phyloP scores from a whole-genome alignment of 495 filamentous ascomycete species.

The Aspergillus taichungensis region DNA sequence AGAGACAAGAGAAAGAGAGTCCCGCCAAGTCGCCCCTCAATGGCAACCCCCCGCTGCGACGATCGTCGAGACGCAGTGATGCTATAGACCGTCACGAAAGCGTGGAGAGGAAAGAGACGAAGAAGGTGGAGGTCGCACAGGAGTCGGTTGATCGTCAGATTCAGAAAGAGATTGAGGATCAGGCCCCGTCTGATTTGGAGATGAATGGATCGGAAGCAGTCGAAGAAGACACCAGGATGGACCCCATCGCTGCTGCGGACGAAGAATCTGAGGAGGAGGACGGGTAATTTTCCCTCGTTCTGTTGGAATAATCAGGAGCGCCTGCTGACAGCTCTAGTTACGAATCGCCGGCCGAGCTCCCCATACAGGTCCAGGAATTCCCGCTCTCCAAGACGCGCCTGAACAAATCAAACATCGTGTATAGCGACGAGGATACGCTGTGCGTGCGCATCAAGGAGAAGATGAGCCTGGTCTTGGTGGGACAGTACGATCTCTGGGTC shows the following conservation, averaged over 20 bases:
- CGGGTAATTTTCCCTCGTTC: constrained; percentile 10
- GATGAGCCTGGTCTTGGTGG: constrained; percentile 54
- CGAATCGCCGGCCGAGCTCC: constrained; percentile 26
- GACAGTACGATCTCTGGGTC: constrained; percentile 66
- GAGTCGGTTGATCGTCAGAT: not conserved
- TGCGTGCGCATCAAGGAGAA: constrained; percentile 38
- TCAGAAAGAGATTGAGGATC: constrained; percentile 1
- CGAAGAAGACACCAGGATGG: too few relatives aligned
- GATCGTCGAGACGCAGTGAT: constrained; percentile 19
- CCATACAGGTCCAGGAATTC: constrained; percentile 30
- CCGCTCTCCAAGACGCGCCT: constrained; percentile 33
- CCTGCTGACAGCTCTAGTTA: constrained; percentile 17
- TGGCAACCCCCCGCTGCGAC: constrained; percentile 13
- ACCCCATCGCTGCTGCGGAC: not conserved
- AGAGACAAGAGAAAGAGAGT: constrained; percentile 7
- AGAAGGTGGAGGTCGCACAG: constrained; percentile 5
- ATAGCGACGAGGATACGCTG: constrained; percentile 30
- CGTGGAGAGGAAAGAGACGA: not conserved
- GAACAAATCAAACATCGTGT: constrained; percentile 32
- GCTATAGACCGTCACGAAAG: not conserved
- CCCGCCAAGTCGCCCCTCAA: constrained; percentile 1
- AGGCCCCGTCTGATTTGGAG: not conserved
- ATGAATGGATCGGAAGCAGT: too few relatives aligned
- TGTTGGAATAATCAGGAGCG: not conserved
- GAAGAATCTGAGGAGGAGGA: constrained; percentile 20